phyloP scores from a whole-genome alignment of 169 alveolate species.

The Cryptosporidium viatorum region DNA sequence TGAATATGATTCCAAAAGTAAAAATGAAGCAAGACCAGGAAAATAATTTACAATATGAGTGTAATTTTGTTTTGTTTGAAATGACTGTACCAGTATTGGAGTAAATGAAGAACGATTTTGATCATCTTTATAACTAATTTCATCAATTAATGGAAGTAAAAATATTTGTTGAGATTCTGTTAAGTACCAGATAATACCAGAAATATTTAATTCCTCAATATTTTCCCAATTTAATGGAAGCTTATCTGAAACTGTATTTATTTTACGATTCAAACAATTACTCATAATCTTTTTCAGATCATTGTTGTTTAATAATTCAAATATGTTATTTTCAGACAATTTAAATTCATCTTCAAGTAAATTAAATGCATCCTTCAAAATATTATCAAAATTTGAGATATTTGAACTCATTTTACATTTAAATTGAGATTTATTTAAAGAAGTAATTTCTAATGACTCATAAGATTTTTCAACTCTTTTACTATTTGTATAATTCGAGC shows the following conservation, averaged over 20 bases:
- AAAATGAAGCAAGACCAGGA: constrained; percentile 44
- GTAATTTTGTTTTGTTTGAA: background rate
- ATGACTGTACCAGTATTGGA: constrained; percentile 42
- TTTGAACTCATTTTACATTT: background rate
- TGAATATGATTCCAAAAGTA: constrained; percentile 14
- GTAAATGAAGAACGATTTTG: background rate
- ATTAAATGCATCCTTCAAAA: background rate
- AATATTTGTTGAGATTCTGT: constrained; percentile 23
- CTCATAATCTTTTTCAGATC: background rate
- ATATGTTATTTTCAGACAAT: background rate
- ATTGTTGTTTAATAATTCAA: background rate
- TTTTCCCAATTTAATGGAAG: background rate
- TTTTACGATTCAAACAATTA: background rate
- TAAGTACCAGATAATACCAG: constrained; percentile 56
- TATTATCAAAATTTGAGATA: background rate
- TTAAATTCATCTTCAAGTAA: background rate
- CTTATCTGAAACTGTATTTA: background rate
- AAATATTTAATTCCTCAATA: background rate
- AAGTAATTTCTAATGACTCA: background rate
- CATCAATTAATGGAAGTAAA: constrained; percentile 22
- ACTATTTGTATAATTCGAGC: background rate
- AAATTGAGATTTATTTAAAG: background rate
- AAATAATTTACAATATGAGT: constrained; percentile 13
- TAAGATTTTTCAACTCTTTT: background rate
- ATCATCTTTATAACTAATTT: background rate